phyloP scores from a whole-genome alignment of 805 yeast species.

The Myxozyma nipponensis region DNA sequence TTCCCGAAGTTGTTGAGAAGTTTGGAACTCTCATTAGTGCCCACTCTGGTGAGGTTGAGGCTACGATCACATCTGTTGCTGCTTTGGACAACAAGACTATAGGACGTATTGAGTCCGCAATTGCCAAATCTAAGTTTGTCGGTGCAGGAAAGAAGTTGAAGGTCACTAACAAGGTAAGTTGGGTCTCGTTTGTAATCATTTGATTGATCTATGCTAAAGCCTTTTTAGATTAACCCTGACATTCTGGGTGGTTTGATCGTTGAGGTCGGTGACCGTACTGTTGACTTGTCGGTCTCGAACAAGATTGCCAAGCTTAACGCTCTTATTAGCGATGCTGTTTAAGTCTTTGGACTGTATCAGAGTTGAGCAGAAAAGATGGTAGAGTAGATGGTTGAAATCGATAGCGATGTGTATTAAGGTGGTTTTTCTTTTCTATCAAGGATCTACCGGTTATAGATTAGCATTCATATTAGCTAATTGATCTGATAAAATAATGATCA shows the following conservation, averaged over 20 bases:
- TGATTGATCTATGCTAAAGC: background rate
- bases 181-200: background rate
- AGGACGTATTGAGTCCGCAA: slow-evolving; percentile 71
- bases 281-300: slow-evolving; percentile 81
- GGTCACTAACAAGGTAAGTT: slow-evolving; percentile 58
- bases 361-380: too few species aligned
- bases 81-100: slow-evolving; percentile 76
- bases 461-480: too few species aligned
- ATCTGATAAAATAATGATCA: too few species aligned
- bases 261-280: slow-evolving; percentile 95
- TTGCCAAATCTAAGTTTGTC: slow-evolving; percentile 72
- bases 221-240: slow-evolving; percentile 59
- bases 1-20: slow-evolving; percentile 62
- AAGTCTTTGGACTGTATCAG: too few species aligned
- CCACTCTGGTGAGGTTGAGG: slow-evolving; percentile 86
- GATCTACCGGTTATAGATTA: too few species aligned
- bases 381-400: too few species aligned
- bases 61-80: slow-evolving; percentile 79
- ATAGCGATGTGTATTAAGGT: too few species aligned
- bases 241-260: slow-evolving; percentile 94
- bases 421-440: too few species aligned
- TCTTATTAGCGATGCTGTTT: slow-evolving; percentile 80
- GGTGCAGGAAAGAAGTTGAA: slow-evolving; percentile 83
- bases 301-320: slow-evolving; percentile 87
- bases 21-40: slow-evolving; percentile 81